Evolutionary conservation across 1,284 basidiomycete species (phyloP), one percentile per base, ranked within the genome.

Genomic region (Kwoniella shivajii): DNA sequence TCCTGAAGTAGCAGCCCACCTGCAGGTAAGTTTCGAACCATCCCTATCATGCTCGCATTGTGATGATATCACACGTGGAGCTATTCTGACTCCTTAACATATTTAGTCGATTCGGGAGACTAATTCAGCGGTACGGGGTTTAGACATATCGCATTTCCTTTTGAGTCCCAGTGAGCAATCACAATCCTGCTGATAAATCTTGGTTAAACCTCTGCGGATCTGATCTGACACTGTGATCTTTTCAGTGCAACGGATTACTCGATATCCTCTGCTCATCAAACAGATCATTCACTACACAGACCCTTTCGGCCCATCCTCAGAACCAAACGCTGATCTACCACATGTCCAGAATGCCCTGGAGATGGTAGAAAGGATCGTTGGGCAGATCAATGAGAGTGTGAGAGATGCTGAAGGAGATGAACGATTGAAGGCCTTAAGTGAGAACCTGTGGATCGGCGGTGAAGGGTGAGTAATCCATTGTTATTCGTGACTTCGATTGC

Each of bases 201-300:
- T 18, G 14, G 18, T 38, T 37, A 4, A 22, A 16, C 33, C 16
- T 11, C 29, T 37, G 34, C 36, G 14, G 13, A 20, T 14, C 24
- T 48, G 22, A 41, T 39, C 31, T 38, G 18, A 51, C n/a, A 11
- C 14, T n/a, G n/a, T 43, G 16, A 30, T 20, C 18, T 30, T 44
- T 14, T 6, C 56, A 92, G 90, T 97, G 93, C 94, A 97, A 85
- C 86, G 93, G 13, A 86, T 96, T 51, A 95, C 93, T 1, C 83
- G 91, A 57, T 97, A 96, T 72, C 93, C 93, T 0, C 81, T 97
- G 0, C 81, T 97, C 30, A 86, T 96, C 61, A 85, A 86, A 54
- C 90, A 90, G 85, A 90, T 97, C 60, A 76, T 91, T 14, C 82
- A 87, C 33, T 90, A 93, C 70, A 92, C 91, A 1, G 84, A 87